Conservation (phyloP, 2,329 filamentous ascomycete genomes). For the Apiospora malaysiana region DNA sequence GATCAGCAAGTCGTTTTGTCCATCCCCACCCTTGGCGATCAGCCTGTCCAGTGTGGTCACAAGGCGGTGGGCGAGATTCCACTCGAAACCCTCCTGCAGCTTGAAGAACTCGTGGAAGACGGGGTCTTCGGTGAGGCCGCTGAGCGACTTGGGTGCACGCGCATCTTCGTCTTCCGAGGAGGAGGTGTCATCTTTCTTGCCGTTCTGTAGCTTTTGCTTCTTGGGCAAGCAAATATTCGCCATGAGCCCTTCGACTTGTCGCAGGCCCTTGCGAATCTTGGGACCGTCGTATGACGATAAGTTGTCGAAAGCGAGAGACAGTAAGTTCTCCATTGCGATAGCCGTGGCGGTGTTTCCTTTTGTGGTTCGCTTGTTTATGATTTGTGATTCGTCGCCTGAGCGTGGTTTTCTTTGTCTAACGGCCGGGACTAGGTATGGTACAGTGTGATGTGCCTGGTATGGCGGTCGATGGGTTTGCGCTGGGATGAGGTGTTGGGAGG, state of each 20-base stretch:
- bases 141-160: constrained; percentile 63
- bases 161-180: constrained; percentile 17
- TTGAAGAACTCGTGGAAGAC: constrained; percentile 97
- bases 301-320: constrained; percentile 95
- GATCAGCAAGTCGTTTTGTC: constrained; percentile 86
- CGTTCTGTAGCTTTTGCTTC: constrained; percentile 30
- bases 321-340: constrained; percentile 80
- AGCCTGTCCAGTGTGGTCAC: constrained; percentile 86
- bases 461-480: background rate
- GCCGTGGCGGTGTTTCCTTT: background rate
- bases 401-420: background rate
- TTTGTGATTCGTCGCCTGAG: constrained; percentile 7
- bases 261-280: constrained; percentile 92
- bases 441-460: background rate
- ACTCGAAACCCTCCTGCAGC: constrained; percentile 95
- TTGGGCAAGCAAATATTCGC: constrained; percentile 89
- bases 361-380: background rate
- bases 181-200: constrained; percentile 23
- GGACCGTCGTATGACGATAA: constrained; percentile 88
- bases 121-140: constrained; percentile 77
- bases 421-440: background rate
- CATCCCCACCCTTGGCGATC: constrained; percentile 80
- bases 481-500: background rate
- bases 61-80: constrained; percentile 90
- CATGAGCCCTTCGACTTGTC: constrained; percentile 91